Evolutionary conservation across 208 protist species (phyloP), one percentile per base, ranked within the genome.

Genomic region (Leishmania martiniquensis): DNA sequence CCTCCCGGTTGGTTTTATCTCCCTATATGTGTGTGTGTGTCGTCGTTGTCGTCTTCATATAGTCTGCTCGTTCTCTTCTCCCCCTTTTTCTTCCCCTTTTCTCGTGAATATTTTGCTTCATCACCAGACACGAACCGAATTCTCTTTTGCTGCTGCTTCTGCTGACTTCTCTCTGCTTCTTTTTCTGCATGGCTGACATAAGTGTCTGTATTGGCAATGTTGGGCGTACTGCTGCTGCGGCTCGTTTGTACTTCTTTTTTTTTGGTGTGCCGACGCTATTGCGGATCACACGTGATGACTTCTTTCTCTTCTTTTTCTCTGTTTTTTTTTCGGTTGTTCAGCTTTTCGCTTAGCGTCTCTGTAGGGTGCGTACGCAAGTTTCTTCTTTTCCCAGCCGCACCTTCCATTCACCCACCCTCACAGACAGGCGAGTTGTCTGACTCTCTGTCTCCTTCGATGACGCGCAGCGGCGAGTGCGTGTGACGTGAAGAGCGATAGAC

Each of bases 241-340:
- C 37, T 67, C 60, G 29, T 45, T 1, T 70, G 44, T 52, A 7
- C 34, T 7, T 62, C 13, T 77, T 6, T 77, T 22, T 67, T 3
- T 15, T 62, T 74, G n/a, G n/a, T n/a, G 13, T 66, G 22, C 13
- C 39, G 13, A 5, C 5, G 63, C 13, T 68, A 32, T 70, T 4
- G 66, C 22, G 13, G 44, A 25, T 44, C 44, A 15, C 20, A 37
- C 20, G n/a, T 47, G 20, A 20, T 17, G 25, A 34, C 44, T 49
- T 10, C 32, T 34, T 63, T 60, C 73, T 47, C 42, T 76, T 71
- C 37, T 84, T 51, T 72, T 77, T 25, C 72, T 39, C 34, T 59
- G 20, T 29, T 7, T 76, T 44, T 62, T 2, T 37, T 71, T 29
- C 62, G 67, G 22, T 12, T 37, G 39, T 29, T 29, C 25, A 7